A percentile compares a stretch with the other conserved stretches of the same genome.
Conservation (phyloP, 345 rosid genomes). For the Crucihimalaya himalaica region DNA sequence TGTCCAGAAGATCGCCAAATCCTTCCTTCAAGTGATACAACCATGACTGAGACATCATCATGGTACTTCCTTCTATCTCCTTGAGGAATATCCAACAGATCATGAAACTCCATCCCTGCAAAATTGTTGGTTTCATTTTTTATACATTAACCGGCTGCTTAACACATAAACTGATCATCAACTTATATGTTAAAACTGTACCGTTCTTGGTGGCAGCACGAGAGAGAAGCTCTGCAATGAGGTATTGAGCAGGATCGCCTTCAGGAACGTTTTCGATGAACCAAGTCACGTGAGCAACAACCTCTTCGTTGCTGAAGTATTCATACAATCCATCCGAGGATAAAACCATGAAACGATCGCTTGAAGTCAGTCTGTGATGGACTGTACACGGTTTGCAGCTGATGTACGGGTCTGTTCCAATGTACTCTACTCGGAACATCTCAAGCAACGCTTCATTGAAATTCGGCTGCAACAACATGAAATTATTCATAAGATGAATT, state of each 20-base stretch:
- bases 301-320: slow-evolving; percentile 94
- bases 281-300: slow-evolving; percentile 95
- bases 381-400: slow-evolving; percentile 73
- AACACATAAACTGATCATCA: neutral
- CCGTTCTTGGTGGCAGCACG: slow-evolving; percentile 98
- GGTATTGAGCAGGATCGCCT: slow-evolving; percentile 98
- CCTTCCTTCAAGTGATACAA: slow-evolving; percentile 95
- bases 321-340: slow-evolving; percentile 95
- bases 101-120: slow-evolving; percentile 95
- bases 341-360: slow-evolving; percentile 85
- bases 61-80: slow-evolving; percentile 96
- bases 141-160: neutral
- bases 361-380: slow-evolving; percentile 86
- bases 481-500: neutral
- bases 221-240: slow-evolving; percentile 84
- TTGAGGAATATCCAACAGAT: slow-evolving; percentile 86
- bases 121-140: neutral
- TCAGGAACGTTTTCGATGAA: slow-evolving; percentile 95
- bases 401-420: slow-evolving; percentile 75
- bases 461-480: slow-evolving; percentile 57
- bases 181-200: slow-evolving; percentile 21
- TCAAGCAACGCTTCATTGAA: slow-evolving; percentile 87
- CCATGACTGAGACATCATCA: slow-evolving; percentile 96
- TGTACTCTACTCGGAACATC: slow-evolving; percentile 69
- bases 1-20: slow-evolving; percentile 96